phyloP scores from a whole-genome alignment of 2,329 filamentous ascomycete species.

The Epicoccum nigrum region DNA sequence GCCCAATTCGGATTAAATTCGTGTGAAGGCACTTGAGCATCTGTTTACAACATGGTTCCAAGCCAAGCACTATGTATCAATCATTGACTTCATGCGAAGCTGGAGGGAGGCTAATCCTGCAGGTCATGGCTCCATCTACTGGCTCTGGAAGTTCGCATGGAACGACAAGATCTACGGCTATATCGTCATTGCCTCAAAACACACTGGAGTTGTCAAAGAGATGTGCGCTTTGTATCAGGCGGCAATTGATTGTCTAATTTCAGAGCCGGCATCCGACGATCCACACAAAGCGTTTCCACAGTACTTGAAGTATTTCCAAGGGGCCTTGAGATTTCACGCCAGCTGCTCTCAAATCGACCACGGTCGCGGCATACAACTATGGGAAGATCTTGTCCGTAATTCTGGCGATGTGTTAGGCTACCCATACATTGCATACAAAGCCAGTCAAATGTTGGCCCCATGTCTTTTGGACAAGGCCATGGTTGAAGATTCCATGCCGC shows the following conservation, averaged over 20 bases:
- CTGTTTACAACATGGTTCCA: background rate
- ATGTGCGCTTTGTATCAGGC: background rate
- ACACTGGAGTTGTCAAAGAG: background rate
- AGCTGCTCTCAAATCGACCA: background rate
- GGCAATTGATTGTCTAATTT: background rate
- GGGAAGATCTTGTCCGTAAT: background rate
- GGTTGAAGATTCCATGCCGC: too few species aligned
- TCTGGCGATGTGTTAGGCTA: too few species aligned
- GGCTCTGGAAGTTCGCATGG: background rate
- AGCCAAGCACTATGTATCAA: background rate
- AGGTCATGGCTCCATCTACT: background rate
- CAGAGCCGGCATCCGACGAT: background rate
- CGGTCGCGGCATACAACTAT: background rate
- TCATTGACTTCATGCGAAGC: background rate
- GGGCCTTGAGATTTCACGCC: background rate
- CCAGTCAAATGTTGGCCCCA: too few species aligned
- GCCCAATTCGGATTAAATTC: background rate
- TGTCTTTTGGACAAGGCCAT: too few species aligned
- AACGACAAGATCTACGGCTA: background rate
- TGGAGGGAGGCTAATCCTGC: background rate
- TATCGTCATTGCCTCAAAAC: background rate
- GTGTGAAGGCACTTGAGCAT: background rate
- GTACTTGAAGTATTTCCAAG: background rate
- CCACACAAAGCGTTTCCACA: too few species aligned
- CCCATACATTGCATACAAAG: too few species aligned